These are phyloP conservation scores for Melastoma malabathricum DNA, from an alignment of 345 rosid genomes.

Conservation along the genomic window DNA sequence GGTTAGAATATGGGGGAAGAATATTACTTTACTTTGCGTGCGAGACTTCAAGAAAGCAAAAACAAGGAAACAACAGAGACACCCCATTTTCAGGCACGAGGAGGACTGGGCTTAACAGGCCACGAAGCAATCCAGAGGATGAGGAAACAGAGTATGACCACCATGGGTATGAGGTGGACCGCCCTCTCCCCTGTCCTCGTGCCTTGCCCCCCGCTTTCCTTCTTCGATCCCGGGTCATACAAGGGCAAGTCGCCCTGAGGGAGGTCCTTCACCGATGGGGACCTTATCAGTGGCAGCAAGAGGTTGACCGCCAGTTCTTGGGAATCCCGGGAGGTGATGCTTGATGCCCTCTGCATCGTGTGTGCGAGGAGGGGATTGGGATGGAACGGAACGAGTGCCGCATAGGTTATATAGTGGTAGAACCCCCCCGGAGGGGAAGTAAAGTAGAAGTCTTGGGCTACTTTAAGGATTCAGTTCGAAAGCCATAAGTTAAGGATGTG, in stretches of 20 bases:
- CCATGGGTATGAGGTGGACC: conserved; percentile 56
- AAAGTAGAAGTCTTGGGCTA: too few relatives aligned
- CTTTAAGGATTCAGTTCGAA: too few relatives aligned
- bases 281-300: conserved; percentile 5
- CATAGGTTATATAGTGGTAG: too few relatives aligned
- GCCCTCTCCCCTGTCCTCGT: conserved; percentile 24
- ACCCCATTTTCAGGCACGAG: too few relatives aligned
- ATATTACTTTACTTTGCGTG: too few relatives aligned
- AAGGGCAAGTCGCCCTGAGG: conserved; percentile 17
- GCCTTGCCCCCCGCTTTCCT: conserved; percentile 21
- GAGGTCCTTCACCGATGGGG: conserved; percentile 4
- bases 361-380: background rate
- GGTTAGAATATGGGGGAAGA: too few relatives aligned
- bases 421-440: too few relatives aligned
- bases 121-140: conserved; percentile 33
- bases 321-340: conserved; percentile 18
- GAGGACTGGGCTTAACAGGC: too few relatives aligned
- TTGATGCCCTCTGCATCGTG: conserved; percentile 26
- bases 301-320: conserved; percentile 33
- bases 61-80: too few relatives aligned
- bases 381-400: too few relatives aligned
- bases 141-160: conserved; percentile 44
- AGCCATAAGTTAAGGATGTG: too few relatives aligned
- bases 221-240: conserved; percentile 22
- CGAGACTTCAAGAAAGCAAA: too few relatives aligned